A percentile compares a stretch with the other conserved stretches of the same genome.
Conservation (phyloP, 495 filamentous ascomycete species). For the Penicillium coprophilum region DNA sequence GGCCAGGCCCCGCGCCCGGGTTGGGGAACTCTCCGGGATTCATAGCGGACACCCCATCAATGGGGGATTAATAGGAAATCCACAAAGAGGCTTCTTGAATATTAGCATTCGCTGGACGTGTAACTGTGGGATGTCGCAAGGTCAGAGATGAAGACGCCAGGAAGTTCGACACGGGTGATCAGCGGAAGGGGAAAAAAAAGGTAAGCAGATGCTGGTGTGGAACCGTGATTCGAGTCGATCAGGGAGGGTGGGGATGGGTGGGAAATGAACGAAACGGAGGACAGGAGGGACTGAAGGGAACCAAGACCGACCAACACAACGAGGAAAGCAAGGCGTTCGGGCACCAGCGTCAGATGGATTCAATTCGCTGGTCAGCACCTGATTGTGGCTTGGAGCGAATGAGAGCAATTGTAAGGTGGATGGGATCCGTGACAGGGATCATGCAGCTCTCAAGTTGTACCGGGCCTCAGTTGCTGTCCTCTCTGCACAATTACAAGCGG, state of each 20-base stretch:
- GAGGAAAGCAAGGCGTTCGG: slow-evolving; percentile 44
- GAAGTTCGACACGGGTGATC: slow-evolving; percentile 13
- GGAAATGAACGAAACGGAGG: slow-evolving; percentile 27
- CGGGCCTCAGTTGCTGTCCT: slow-evolving; percentile 8
- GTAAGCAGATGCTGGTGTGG: slow-evolving; percentile 28
- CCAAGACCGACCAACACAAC: slow-evolving; percentile 31
- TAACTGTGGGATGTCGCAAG: slow-evolving; percentile 7
- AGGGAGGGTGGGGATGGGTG: slow-evolving; percentile 35
- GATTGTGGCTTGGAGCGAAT: slow-evolving; percentile 37
- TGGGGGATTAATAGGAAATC: slow-evolving; percentile 43
- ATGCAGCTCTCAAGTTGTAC: slow-evolving; percentile 37
- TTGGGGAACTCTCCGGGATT: slow-evolving; percentile 52
- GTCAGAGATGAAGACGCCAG: slow-evolving; percentile 12
- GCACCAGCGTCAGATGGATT: slow-evolving; percentile 39
- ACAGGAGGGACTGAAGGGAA: slow-evolving; percentile 17
- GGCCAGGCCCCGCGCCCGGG: slow-evolving; percentile 41
- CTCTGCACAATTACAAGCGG: not conserved
- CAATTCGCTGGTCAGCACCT: slow-evolving; percentile 35
- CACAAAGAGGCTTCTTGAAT: slow-evolving; percentile 32
- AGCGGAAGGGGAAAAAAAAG: slow-evolving; percentile 22
- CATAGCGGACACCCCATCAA: slow-evolving; percentile 50
- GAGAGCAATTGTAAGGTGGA: slow-evolving; percentile 30
- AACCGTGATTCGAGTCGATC: slow-evolving; percentile 32
- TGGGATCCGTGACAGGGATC: slow-evolving; percentile 46
- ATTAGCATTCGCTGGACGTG: slow-evolving; percentile 44